Base-by-base conservation (phyloP, 1,284 basidiomycete species). In the Fomitopsis betulina region DNA sequence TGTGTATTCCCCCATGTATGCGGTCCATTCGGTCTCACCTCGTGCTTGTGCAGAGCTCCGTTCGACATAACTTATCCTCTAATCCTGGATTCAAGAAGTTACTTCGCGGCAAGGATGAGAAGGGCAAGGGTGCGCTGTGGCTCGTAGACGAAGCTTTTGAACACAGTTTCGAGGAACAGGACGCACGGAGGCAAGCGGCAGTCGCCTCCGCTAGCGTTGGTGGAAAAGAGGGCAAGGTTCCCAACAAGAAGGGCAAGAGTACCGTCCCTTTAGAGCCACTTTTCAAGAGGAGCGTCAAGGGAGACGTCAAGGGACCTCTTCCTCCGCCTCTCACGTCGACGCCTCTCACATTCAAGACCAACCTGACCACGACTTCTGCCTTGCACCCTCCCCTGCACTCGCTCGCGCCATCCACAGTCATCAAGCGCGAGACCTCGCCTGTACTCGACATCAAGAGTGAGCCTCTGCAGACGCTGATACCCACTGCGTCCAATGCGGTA, bases 71-170 rank as follows among this genome's bases (percentile, higher is more conserved):
- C 71, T 75, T 97, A 21, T 94, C 93, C 2, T 91, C 93, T 30
- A 91, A 91, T 70, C 86, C 88, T 61, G 91, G 91, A 0, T 96
- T 96, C 75, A 80, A 89, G 69, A 95, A 95, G 73, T 81, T 91
- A 68, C 89, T 93, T 57, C 80, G 90, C 42, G 91, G 87, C 61
- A 85, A 88, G 27, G 92, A 92, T 56, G 91, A 93, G 69, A 86
- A 89, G 57, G 92, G 93, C 13, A 95, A 95, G 70, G 93, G 93
- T 2, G 93, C 87, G 61, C 90, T 93, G 61, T 96, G 94, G 94
- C 89, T 89, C 27, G 78, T 96, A 30, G 92, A 94, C 65, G 85
- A 87, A 55, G 83, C 86, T 54, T 80, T 80, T 67, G 82, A 87
- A 58, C 86, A 85, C 60, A 76, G 76, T 30, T 80, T 91, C 49